These are phyloP conservation scores for Paracorniculantispora psalliotae DNA, from an alignment of 2,329 filamentous ascomycete species.

Conservation along the genomic window DNA sequence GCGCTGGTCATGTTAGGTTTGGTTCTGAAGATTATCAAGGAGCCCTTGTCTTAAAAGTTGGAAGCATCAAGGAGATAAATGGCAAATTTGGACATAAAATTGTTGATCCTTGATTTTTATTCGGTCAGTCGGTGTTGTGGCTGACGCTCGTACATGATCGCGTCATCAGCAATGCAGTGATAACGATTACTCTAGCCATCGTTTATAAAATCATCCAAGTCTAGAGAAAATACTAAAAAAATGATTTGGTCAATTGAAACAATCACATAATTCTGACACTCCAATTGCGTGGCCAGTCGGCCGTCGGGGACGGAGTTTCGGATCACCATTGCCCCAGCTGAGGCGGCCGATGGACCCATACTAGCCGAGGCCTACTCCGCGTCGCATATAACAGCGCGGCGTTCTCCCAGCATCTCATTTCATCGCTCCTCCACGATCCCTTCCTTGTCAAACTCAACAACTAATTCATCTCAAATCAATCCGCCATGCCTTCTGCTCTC, in stretches of 20 bases:
- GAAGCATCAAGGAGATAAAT: too few relatives aligned
- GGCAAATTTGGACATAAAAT: too few relatives aligned
- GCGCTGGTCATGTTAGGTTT: not conserved
- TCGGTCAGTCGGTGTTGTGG: not conserved
- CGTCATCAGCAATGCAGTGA: slow-evolving; percentile 1
- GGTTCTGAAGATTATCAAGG: not conserved
- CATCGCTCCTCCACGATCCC: not conserved
- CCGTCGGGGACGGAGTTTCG: slow-evolving; percentile 7
- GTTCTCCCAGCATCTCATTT: not conserved
- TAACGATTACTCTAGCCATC: not conserved
- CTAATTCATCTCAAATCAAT: not conserved
- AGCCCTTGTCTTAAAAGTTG: too few relatives aligned
- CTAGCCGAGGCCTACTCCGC: slow-evolving; percentile 5
- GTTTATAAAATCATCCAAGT: not conserved
- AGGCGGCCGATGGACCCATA: slow-evolving; percentile 7
- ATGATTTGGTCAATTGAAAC: not conserved
- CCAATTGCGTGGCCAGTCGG: not conserved
- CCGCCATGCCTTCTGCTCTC: slow-evolving; percentile 10
- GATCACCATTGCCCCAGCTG: not conserved
- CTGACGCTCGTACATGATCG: slow-evolving; percentile 1
- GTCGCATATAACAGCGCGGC: not conserved
- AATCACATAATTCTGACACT: not conserved
- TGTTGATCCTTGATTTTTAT: too few relatives aligned
- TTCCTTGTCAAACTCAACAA: not conserved
- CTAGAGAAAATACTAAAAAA: not conserved